Evolutionary conservation across 1,284 basidiomycete genomes (phyloP), one percentile per base, ranked within the genome.

Genomic region (Malassezia pachydermatis): DNA sequence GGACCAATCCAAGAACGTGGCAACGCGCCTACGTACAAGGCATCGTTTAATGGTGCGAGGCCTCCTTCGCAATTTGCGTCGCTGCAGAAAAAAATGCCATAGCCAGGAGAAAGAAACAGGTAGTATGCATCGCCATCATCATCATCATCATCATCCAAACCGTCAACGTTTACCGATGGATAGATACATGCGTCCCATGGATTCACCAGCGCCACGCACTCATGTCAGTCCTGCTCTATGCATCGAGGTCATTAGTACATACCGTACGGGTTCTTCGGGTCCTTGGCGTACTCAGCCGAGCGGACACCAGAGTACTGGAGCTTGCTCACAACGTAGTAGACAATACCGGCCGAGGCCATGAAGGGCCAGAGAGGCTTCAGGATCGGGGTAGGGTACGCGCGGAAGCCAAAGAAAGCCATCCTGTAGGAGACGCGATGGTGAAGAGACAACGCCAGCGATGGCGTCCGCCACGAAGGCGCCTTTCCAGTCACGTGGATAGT

Each of bases 201-300:
- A 28, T 10, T 28, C 22, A n/a, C n/a, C 19, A 40, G 38, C 16
- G 41, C 20, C 8, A 27, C 23, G 17, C 8, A 9, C 14, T 19
- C 29, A 43, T 43, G 28, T 19, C 24, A 29, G 36, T 29, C 20
- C 41, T 19, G 39, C 24, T 34, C 22, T 13, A 24, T 8, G 32
- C 30, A 28, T 17, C 5, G 34, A 4, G 19, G 16, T 16, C 17
- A 29, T 17, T 20, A 28, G 30, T 30, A 48, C 55, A 41, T 37
- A 67, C 66, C 63, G 53, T 70, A 70, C 27, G 67, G 67, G 62
- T 70, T 70, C 47, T 62, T 63, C 16, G 67, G 66, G 57, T 70
- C 64, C 55, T 68, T 67, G 51, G 54, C 56, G 53, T 58, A 60
- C 54, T 65, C 64, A 33, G 53, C 56, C 47, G 64, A 67, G 33